phyloP scores from a whole-genome alignment of 305 asterid species.

The Fraxinus baroniana region DNA sequence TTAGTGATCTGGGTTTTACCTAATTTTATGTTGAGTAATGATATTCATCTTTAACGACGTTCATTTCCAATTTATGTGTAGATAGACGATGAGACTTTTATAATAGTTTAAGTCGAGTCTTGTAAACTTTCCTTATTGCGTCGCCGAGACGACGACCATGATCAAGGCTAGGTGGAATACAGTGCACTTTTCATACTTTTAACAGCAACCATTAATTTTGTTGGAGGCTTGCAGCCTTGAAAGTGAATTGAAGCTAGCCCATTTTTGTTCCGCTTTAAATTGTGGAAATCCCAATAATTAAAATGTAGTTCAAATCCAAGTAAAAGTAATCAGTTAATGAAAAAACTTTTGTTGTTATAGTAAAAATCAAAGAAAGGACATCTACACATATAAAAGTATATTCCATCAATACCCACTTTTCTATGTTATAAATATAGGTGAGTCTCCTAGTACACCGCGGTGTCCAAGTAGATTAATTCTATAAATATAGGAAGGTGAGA shows the following conservation, averaged over 20 bases:
- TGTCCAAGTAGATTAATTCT: too few relatives aligned
- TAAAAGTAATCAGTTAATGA: background rate
- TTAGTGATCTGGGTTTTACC: background rate
- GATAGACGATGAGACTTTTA: too few relatives aligned
- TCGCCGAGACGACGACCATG: background rate
- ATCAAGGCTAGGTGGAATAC: constrained; percentile 4
- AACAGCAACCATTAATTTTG: background rate
- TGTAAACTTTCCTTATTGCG: background rate
- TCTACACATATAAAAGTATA: background rate
- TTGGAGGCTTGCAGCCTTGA: constrained; percentile 6
- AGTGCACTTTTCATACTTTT: background rate
- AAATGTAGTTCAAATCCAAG: background rate
- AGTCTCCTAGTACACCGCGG: too few relatives aligned
- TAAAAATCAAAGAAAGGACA: background rate
- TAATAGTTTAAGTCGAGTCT: too few relatives aligned
- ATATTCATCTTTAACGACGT: too few relatives aligned
- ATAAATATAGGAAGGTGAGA: constrained; percentile 18
- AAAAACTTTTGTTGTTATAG: background rate
- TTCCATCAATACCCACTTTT: background rate
- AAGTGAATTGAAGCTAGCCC: background rate
- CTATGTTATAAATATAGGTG: background rate
- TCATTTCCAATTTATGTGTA: too few relatives aligned
- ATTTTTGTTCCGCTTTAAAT: background rate
- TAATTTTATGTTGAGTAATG: too few relatives aligned
- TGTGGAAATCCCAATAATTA: background rate